Evolutionary conservation across 1,284 basidiomycete genomes (phyloP).

Genomic region (Cutaneotrichosporon arboriforme): DNA sequence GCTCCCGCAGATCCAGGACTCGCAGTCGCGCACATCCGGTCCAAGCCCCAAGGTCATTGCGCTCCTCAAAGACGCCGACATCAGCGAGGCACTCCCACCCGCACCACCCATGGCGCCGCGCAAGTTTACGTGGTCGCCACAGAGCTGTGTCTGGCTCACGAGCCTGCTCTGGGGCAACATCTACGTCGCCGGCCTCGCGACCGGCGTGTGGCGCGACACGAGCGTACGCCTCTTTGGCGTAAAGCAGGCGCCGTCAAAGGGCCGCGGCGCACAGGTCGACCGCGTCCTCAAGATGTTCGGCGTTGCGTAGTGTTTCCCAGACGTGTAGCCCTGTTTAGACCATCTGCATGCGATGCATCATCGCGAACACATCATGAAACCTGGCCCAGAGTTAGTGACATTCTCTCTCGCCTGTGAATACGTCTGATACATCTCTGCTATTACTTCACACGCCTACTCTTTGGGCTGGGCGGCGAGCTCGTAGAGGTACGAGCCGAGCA

Average conservation of each 20-base stretch:
- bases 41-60: slow-evolving; percentile 55
- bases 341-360: too few relatives aligned
- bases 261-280: slow-evolving; percentile 36
- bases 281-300: slow-evolving; percentile 45
- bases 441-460: slow-evolving; percentile 3
- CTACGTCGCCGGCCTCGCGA: slow-evolving; percentile 76
- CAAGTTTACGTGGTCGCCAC: slow-evolving; percentile 82
- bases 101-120: slow-evolving; percentile 61
- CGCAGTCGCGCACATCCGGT: slow-evolving; percentile 54
- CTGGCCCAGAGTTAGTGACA: too few relatives aligned
- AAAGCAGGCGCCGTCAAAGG: slow-evolving; percentile 59
- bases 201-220: slow-evolving; percentile 77
- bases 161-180: slow-evolving; percentile 88
- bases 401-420: too few relatives aligned
- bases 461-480: slow-evolving; percentile 57
- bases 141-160: slow-evolving; percentile 80
- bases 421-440: neutral
- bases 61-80: slow-evolving; percentile 56
- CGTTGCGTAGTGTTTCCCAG: slow-evolving; percentile 21
- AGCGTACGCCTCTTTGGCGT: slow-evolving; percentile 81
- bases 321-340: too few relatives aligned
- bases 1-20: slow-evolving; percentile 73
- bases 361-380: too few relatives aligned
- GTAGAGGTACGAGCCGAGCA: slow-evolving; percentile 77
- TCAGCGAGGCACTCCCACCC: slow-evolving; percentile 70